phyloP scores from a whole-genome alignment of 495 filamentous ascomycete species.

The Talaromyces adpressus region DNA sequence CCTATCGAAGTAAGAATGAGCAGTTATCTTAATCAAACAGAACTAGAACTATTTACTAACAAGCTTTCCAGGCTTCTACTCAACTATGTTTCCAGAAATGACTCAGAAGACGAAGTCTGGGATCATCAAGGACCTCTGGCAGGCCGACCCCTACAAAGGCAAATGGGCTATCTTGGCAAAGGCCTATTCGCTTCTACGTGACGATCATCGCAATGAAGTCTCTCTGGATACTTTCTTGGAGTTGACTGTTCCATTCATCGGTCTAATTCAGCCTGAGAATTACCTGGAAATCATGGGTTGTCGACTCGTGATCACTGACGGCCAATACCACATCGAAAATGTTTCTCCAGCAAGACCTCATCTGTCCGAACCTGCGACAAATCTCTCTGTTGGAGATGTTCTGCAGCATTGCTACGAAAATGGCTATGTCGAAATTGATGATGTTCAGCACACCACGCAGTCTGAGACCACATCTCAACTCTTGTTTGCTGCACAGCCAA shows the following conservation, averaged over 20 bases:
- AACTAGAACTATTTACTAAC: conserved; percentile 12
- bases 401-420: conserved; percentile 20
- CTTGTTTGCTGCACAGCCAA: conserved; percentile 15
- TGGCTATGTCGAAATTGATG: conserved; percentile 17
- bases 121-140: conserved; percentile 35
- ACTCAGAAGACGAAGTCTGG: conserved; percentile 39
- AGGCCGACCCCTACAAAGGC: conserved; percentile 33
- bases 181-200: conserved; percentile 43
- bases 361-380: conserved; percentile 17
- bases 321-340: conserved; percentile 7
- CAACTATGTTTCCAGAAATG: conserved; percentile 26
- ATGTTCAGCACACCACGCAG: neutral
- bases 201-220: conserved; percentile 26
- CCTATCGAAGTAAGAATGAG: conserved; percentile 36
- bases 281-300: conserved; percentile 39
- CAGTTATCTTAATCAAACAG: neutral
- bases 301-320: conserved; percentile 16
- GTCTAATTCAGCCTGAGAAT: conserved; percentile 23
- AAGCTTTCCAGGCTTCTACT: conserved; percentile 28
- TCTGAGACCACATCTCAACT: conserved; percentile 8
- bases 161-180: conserved; percentile 43
- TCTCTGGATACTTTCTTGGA: conserved; percentile 31
- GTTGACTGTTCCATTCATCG: conserved; percentile 28
- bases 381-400: conserved; percentile 28
- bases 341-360: conserved; percentile 8